Evolutionary conservation across 257 asterid genomes (phyloP), one percentile per base, ranked within the genome.

Genomic region (Sherardia arvensis): DNA sequence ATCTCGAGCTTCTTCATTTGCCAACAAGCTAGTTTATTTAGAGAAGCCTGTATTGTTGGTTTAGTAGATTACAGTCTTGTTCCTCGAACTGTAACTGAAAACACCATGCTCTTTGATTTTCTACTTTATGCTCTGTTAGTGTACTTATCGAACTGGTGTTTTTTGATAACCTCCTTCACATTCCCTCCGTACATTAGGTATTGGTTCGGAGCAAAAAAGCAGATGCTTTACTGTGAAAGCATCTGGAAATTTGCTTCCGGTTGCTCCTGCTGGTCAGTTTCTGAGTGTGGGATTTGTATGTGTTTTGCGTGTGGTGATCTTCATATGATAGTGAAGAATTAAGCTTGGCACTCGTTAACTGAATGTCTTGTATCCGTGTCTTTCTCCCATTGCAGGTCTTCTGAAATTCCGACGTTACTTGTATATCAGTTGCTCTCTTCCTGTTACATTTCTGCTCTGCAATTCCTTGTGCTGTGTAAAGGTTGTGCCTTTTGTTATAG

Each of bases 191-290:
- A 86, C 81, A 77, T 65, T 88, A 59, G 84, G 75, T 69, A 32
- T 65, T 71, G 84, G 78, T 55, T 69, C 74, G 45, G 81, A 77
- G 56, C 90, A 77, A 85, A 78, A 78, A 75, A 64, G 70, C 27
- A 82, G 85, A 83, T 76, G 82, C 70, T 76, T 71, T 68, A 47
- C 67, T 32, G 83, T 75, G 17, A 86, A 87, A 74, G 85, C 90
- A 67, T 83, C 91, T 7, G 90, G 86, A 33, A 78, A 84, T 70
- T 58, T 82, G 73, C 66, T 76, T 76, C 88, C 89, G 8, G 38
- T 74, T 77, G 91, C 92, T 74, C 98, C 98, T 69, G 79, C 87
- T 67, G 98, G 98, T 66, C 95, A 83, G 75, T 84, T 86, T 72
- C 79, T 91, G 83, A 73, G 87, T 58, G 45, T 55, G 36, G 53